Evolutionary conservation across 306 rosid species (phyloP).

Genomic region (Cucumis hystrix): DNA sequence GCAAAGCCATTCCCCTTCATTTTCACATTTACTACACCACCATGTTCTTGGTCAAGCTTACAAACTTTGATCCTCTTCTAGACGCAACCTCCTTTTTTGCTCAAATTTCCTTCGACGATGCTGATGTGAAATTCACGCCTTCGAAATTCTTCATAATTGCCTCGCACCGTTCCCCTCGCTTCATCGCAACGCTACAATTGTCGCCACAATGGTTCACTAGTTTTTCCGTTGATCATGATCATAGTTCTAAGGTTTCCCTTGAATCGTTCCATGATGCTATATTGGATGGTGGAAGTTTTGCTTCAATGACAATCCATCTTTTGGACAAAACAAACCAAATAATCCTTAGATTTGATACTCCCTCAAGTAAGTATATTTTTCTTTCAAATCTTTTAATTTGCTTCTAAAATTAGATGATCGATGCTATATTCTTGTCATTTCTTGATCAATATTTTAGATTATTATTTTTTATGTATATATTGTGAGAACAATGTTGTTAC

Average conservation of each 20-base stretch:
- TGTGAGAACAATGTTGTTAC: background rate
- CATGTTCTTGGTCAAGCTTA: background rate
- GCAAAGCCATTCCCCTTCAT: no score
- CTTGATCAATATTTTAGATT: no score
- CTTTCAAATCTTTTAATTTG: background rate
- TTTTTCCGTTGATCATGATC: background rate
- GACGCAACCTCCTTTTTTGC: background rate
- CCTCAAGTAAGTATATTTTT: background rate
- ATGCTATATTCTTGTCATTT: no score
- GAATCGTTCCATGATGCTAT: background rate
- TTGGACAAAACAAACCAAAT: background rate
- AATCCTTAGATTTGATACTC: background rate
- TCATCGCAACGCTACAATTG: background rate
- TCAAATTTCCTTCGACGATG: background rate
- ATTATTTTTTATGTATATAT: no score
- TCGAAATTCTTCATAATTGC: background rate
- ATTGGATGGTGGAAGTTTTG: background rate
- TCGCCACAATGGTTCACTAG: background rate
- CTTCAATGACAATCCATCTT: background rate
- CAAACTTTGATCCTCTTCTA: background rate
- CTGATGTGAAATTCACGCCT: background rate
- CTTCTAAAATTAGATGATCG: no score
- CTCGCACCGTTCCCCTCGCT: background rate
- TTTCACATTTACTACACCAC: background rate
- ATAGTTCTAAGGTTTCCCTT: background rate